Conservation (phyloP, 257 asterid genomes). For the Primulina eburnea region DNA sequence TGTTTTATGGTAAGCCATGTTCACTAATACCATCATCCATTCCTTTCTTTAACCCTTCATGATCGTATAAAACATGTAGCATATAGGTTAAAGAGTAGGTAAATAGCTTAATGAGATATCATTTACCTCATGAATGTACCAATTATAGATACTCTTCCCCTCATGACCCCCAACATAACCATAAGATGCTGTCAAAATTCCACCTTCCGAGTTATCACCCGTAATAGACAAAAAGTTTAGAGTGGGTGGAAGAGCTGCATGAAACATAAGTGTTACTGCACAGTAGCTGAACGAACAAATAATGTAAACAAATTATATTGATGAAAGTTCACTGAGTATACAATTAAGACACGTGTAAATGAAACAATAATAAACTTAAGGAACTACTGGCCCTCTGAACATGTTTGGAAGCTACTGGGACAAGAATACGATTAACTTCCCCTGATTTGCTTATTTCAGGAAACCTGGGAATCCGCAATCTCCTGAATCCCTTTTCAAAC, state of each 20-base stretch:
- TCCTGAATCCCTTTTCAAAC: conserved; percentile 14
- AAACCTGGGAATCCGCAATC: background rate
- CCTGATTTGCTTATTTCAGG: background rate
- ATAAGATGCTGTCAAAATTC: conserved; percentile 85
- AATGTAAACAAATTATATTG: background rate
- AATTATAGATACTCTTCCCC: conserved; percentile 79
- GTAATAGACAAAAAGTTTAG: conserved; percentile 86
- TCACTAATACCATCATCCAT: background rate
- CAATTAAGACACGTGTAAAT: conserved; percentile 15
- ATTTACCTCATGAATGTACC: conserved; percentile 88
- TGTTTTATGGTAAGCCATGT: background rate
- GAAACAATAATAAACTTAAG: conserved; percentile 14
- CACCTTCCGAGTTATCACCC: conserved; percentile 85
- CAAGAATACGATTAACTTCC: background rate
- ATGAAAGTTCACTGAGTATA: conserved; percentile 6
- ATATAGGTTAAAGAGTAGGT: conserved; percentile 17
- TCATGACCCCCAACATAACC: conserved; percentile 98
- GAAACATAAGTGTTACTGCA: conserved; percentile 22
- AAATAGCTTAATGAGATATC: background rate
- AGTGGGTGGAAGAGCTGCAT: conserved; percentile 94
- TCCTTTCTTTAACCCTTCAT: conserved; percentile 3
- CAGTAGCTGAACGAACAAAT: conserved; percentile 9
- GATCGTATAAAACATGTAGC: background rate
- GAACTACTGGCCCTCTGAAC: background rate
- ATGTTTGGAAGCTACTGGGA: background rate